phyloP scores from a whole-genome alignment of 306 rosid species.

The Corylus avellana region DNA sequence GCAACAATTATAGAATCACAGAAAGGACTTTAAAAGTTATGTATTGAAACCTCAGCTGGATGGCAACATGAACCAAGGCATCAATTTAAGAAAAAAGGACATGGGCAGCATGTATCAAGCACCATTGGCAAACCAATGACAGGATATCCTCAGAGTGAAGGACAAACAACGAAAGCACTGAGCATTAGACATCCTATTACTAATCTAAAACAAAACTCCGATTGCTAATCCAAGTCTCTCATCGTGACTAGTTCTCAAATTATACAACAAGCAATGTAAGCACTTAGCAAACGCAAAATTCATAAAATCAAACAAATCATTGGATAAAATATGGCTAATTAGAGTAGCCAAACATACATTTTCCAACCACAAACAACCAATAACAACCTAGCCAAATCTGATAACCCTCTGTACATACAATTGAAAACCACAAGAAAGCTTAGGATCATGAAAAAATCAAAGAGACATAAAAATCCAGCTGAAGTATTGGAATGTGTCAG shows the following conservation, averaged over 20 bases:
- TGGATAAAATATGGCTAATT: too few relatives aligned
- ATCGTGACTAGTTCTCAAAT: neutral
- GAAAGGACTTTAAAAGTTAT: neutral
- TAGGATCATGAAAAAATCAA: neutral
- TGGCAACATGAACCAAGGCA: neutral
- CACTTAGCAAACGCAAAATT: neutral
- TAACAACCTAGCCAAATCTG: neutral
- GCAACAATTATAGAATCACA: neutral
- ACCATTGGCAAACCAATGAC: neutral
- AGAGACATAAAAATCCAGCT: neutral
- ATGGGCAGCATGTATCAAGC: neutral
- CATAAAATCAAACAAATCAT: neutral
- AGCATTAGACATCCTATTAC: neutral
- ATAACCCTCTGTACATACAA: neutral
- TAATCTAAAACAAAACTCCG: neutral
- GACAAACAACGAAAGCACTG: neutral
- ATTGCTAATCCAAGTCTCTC: neutral
- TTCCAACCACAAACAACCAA: neutral
- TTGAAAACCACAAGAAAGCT: neutral
- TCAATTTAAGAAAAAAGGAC: neutral
- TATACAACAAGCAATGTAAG: neutral
- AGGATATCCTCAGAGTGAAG: neutral
- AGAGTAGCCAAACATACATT: neutral
- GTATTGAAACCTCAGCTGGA: too few relatives aligned
- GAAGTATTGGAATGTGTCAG: neutral